phyloP scores from a whole-genome alignment of 1,284 basidiomycete genomes.

The Cutaneotrichosporon cavernicola region DNA sequence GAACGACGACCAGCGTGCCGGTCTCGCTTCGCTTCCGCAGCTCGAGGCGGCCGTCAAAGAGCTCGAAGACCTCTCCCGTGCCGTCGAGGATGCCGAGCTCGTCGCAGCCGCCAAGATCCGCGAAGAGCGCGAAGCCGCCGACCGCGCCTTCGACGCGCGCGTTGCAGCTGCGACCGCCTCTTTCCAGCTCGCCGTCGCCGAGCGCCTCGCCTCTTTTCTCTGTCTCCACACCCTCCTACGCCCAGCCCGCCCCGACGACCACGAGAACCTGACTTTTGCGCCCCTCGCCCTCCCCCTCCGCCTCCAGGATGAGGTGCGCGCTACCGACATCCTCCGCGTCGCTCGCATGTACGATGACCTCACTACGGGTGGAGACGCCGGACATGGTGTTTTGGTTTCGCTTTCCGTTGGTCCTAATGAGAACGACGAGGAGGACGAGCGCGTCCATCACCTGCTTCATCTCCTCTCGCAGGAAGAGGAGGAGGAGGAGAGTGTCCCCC shows the following conservation, averaged over 20 bases:
- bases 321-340: conserved; percentile 47
- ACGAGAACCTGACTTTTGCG: conserved; percentile 51
- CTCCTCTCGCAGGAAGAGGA: conserved; percentile 26
- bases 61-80: conserved; percentile 74
- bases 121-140: conserved; percentile 32
- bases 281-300: conserved; percentile 45
- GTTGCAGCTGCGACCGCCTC: conserved; percentile 15
- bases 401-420: conserved; percentile 32
- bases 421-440: conserved; percentile 46
- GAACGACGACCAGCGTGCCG: conserved; percentile 77
- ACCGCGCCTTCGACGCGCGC: conserved; percentile 16
- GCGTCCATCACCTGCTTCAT: conserved; percentile 39
- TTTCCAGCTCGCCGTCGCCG: conserved; percentile 51
- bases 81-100: conserved; percentile 59
- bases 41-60: conserved; percentile 76
- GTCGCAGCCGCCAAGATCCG: conserved; percentile 31
- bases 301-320: conserved; percentile 47
- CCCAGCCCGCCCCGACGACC: conserved; percentile 43
- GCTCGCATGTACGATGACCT: conserved; percentile 46
- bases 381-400: conserved; percentile 28
- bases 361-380: conserved; percentile 33
- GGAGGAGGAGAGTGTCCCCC: conserved; percentile 6
- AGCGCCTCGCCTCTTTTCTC: conserved; percentile 64
- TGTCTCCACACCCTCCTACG: conserved; percentile 63
- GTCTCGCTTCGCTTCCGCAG: conserved; percentile 65